Conservation (phyloP, 768 basidiomycete genomes). For the Wakefieldia striispora region DNA sequence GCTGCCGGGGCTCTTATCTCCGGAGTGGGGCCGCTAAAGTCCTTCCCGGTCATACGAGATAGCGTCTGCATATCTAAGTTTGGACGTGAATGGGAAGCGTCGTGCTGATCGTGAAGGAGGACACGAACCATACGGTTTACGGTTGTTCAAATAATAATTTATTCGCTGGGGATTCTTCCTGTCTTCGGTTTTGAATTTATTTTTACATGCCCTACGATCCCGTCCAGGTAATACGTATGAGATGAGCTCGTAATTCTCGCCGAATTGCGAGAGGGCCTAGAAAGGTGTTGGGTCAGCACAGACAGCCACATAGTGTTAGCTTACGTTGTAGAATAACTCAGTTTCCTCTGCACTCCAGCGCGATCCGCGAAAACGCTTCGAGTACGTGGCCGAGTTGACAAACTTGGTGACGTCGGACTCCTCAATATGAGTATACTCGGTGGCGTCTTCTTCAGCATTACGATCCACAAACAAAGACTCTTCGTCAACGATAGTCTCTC, state of each 20-base stretch:
- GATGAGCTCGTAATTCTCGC: conserved; percentile 91
- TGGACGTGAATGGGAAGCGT: background rate
- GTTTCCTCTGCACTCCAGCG: conserved; percentile 92
- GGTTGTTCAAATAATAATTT: conserved; percentile 69
- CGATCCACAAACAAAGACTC: conserved; percentile 81
- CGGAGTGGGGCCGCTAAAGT: conserved; percentile 80
- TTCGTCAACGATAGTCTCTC: conserved; percentile 85
- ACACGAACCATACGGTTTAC: conserved; percentile 69
- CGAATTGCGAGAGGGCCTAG: conserved; percentile 89
- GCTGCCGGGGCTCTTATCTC: conserved; percentile 51
- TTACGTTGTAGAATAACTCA: conserved; percentile 80
- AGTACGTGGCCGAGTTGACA: conserved; percentile 79
- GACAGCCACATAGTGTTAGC: conserved; percentile 22
- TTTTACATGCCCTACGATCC: conserved; percentile 86
- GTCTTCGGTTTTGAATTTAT: conserved; percentile 91
- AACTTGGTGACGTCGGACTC: conserved; percentile 85
- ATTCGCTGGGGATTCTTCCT: conserved; percentile 76
- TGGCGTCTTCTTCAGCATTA: conserved; percentile 61
- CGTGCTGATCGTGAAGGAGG: background rate
- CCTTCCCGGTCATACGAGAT: conserved; percentile 79
- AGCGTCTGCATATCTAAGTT: conserved; percentile 65
- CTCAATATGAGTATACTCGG: conserved; percentile 72
- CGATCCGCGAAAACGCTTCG: conserved; percentile 75
- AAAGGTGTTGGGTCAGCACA: conserved; percentile 6
- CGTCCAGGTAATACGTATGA: conserved; percentile 82